Percentiles rank a stretch among this genome's conserved stretches.
Evolutionary conservation across 768 basidiomycete species (phyloP).

Genomic region (Hygrophorus pudorinus): DNA sequence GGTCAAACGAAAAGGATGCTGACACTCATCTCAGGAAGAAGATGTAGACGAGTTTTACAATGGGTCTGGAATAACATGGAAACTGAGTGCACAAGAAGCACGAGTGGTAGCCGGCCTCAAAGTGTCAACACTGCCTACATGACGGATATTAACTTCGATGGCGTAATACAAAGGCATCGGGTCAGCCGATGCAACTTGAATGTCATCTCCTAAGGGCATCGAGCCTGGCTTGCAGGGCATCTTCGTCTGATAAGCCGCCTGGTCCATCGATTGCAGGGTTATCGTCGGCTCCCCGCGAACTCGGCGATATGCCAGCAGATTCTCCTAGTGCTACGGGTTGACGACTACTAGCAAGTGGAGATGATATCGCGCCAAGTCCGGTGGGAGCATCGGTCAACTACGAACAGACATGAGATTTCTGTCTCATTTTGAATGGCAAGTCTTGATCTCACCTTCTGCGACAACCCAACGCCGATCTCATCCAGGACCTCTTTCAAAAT

Average conservation of each 20-base stretch:
- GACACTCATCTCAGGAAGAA: constrained; percentile 57
- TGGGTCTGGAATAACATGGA: constrained; percentile 87
- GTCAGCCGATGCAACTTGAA: constrained; percentile 6
- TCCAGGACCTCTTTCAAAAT: constrained; percentile 94
- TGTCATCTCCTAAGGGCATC: constrained; percentile 78
- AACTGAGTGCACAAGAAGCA: constrained; percentile 68
- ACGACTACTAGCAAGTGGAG: constrained; percentile 45
- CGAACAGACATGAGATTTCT: background rate
- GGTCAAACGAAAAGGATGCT: background rate
- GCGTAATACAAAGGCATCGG: background rate
- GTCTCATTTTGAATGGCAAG: background rate
- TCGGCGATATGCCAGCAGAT: constrained; percentile 29
- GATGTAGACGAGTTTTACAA: constrained; percentile 93
- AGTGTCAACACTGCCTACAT: constrained; percentile 17
- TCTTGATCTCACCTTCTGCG: constrained; percentile 55
- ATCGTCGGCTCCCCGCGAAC: constrained; percentile 16
- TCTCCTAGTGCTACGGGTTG: constrained; percentile 86
- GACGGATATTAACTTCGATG: background rate
- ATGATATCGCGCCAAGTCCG: constrained; percentile 50
- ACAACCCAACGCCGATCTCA: constrained; percentile 89
- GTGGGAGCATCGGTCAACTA: constrained; percentile 82
- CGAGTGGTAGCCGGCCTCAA: constrained; percentile 56
- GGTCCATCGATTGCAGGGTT: constrained; percentile 28
- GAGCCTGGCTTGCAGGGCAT: constrained; percentile 86
- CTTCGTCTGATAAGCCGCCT: constrained; percentile 61